Base-by-base conservation (phyloP, 495 filamentous ascomycete species). In the Penicillium chermesinum region DNA sequence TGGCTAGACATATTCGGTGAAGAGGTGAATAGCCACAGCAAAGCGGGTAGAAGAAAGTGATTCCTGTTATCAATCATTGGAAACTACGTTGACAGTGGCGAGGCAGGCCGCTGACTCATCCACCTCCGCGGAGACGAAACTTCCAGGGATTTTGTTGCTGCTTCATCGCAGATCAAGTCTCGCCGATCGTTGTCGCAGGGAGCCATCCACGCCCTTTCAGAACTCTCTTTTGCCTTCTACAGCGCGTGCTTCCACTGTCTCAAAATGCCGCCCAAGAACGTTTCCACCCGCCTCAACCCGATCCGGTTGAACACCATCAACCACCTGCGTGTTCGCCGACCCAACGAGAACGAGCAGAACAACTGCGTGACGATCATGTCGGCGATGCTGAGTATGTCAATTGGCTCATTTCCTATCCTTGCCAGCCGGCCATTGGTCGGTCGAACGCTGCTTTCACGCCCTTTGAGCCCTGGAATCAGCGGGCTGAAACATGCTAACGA, bases 281-380 rank as follows among this genome's bases (percentile, higher is more conserved):
- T 62, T 32, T 61, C 67, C 22, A 76, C 74, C 52, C 67, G 68
- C 41, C 66, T 78, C 50, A 72, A 72, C 54, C 82, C 85, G 15
- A 86, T 91, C 50, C 89, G 88, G 45, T 81, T 98, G 22, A 90
- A 94, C 56, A 91, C 93, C 16, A 81, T 98, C 44, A 81, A 81
- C 48, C 80, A 83, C 53, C 81, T 98, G 38, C 87, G 89, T 54
- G 84, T 98, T 41, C 85, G 86, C 55, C 78, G 83, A 48, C 88
- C 93, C 37, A 90, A 96, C 65, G 73, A 80, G 58, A 58, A 82
- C 52, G 76, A 87, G 52, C 68, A 74, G 52, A 94, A 93, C 59
- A 84, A 90, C 20, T 98, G 93, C 64, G 56, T 89, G 32, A 73
- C 77, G 18, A 73, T 95, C 44, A 96, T 98, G 93, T 82, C 83